Evolutionary conservation across 306 rosid genomes (phyloP).

Genomic region (Luffa aegyptiaca): DNA sequence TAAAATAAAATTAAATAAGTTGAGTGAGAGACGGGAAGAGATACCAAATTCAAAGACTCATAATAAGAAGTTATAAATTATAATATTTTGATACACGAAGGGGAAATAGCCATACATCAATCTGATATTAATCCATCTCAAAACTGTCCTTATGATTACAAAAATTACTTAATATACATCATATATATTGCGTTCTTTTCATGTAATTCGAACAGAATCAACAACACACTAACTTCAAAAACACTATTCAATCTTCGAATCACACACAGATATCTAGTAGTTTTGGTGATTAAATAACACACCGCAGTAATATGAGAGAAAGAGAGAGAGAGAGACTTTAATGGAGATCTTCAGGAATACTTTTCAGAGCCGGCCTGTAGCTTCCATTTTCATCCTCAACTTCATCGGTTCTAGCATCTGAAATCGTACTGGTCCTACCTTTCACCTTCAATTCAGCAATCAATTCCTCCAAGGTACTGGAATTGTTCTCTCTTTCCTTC

Average conservation of each 20-base stretch:
- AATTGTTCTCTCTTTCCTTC: conserved; percentile 17
- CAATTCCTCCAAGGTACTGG: conserved; percentile 42
- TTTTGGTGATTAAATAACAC: conserved; percentile 7
- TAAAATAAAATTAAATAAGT: too few relatives aligned
- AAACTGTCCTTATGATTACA: not conserved
- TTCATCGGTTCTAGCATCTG: conserved; percentile 10
- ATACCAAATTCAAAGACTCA: not conserved
- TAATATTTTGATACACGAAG: not conserved
- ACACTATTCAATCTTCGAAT: not conserved
- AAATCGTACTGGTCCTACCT: conserved; percentile 27
- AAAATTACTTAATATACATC: not conserved
- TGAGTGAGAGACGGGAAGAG: not conserved
- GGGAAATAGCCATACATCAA: not conserved
- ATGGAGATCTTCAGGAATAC: conserved; percentile 45
- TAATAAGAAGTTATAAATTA: not conserved
- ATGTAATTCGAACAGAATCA: not conserved
- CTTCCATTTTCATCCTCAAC: conserved; percentile 4
- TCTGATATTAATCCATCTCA: not conserved
- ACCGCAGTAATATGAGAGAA: not conserved
- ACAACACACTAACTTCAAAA: not conserved
- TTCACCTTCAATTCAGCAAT: conserved; percentile 36
- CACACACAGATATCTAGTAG: not conserved
- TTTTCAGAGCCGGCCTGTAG: conserved; percentile 56
- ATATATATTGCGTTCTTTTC: not conserved
- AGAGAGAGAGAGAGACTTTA: not conserved